Evolutionary conservation across 176 grass and related monocot species (phyloP), one percentile per base, ranked within the genome.

Genomic region (Carex kokanica): DNA sequence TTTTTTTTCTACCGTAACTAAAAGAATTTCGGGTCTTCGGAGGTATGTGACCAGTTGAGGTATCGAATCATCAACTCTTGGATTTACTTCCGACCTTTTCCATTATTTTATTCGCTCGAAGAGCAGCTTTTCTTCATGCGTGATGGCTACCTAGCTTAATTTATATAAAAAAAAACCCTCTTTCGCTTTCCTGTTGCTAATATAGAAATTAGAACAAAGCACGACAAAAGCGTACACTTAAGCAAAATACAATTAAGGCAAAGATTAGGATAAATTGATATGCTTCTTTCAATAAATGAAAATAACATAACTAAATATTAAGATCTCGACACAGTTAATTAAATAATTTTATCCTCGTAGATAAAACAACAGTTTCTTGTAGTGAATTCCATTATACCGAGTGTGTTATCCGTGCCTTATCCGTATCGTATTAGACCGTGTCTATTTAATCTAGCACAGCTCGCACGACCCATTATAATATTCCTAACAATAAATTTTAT

Each of bases 71-170:
- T 81, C 15, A 64, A 64, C n/a, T 81, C 60, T 45, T 60, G 78
- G 20, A 55, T 69, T 69, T 69, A 69, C 34, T n/a, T 7, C n/a
- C 25, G 10, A 47, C 70, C 2, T 74, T 51, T 74, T 70, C 17
- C 21, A 77, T 77, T 55, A 54, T 77, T 77, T 14, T 77, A 77
- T 55, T 77, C 49, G 2, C 24, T 77, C 16, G 49, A 17, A 77
- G 31, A 77, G 43, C 11, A 53, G 45, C 45, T 53, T 77, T 77
- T 55, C 25, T 77, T 29, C 73, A 55, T 77, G 73, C 49, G 24
- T 77, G 73, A 77, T 77, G 24, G 72, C 41, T 54, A 75, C 14
- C 72, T 32, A 75, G 24, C 72, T 32, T n/a, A n/a, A n/a, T n/a
- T 77, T 75, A 31, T 3, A 55, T 77, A 36, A 31, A 32, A 75